Evolutionary conservation across 148 eudicot species (phyloP).

Genomic region (Rhododendron ovatum): DNA sequence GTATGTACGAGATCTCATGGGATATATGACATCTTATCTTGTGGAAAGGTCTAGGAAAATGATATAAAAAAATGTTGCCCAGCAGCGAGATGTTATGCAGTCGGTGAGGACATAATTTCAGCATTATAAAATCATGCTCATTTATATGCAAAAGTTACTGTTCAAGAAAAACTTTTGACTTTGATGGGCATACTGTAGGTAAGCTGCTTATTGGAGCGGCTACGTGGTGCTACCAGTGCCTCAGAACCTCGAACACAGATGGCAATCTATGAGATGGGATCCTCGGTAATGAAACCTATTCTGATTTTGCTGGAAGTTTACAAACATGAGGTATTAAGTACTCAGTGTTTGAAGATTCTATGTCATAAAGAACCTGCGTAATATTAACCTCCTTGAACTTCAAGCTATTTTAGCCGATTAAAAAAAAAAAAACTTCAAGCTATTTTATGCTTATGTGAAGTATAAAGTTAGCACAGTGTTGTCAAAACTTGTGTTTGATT

Average conservation of each 20-base stretch:
- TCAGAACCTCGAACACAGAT: constrained; percentile 86
- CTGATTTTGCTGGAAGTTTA: constrained; percentile 73
- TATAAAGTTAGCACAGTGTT: not conserved
- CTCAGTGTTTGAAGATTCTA: not conserved
- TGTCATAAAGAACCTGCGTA: not conserved
- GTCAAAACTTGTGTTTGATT: not conserved
- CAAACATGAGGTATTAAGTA: constrained; percentile 70
- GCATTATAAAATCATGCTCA: not conserved
- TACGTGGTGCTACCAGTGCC: constrained; percentile 93
- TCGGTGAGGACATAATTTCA: constrained; percentile 40
- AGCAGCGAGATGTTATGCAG: constrained; percentile 76
- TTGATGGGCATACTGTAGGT: constrained; percentile 41
- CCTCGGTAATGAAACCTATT: constrained; percentile 64
- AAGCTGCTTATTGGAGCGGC: constrained; percentile 84
- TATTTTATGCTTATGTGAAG: not conserved
- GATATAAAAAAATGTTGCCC: constrained; percentile 64
- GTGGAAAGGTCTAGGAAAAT: constrained; percentile 61
- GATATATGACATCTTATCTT: constrained; percentile 61
- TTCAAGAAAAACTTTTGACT: not conserved
- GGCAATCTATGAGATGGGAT: constrained; percentile 89
- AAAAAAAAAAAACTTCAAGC: not conserved
- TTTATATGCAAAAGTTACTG: not conserved
- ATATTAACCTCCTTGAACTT: not conserved
- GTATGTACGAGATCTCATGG: constrained; percentile 63
- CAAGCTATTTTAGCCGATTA: not conserved